Evolutionary conservation across 2,329 filamentous ascomycete species (phyloP), one percentile per base, ranked within the genome.

Genomic region (Penicillium palitans): DNA sequence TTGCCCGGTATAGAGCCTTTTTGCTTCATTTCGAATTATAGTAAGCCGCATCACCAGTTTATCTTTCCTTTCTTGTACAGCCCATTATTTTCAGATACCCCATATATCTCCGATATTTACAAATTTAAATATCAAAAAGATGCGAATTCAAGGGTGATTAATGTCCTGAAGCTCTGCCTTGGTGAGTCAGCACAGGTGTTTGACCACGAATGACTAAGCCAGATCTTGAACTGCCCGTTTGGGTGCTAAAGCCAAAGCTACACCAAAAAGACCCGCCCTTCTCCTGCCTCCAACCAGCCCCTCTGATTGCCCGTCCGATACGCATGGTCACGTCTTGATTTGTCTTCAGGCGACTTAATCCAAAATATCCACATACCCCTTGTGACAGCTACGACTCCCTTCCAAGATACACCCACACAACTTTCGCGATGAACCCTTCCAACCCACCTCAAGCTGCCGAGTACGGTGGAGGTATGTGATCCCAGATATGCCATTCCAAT

Each of bases 381-480:
- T 15, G 41, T 45, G 39, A 27, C 17, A 25, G 21, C 42, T 37
- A 13, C 29, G 6, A 41, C 42, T 19, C 24, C 45, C 39, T 40
- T 27, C 27, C 29, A 44, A 29, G 41, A 29, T 24, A 44, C 29
- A 44, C 47, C 48, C 47, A 51, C 63, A 55, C 58, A 47, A 55
- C 59, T 29, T 24, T 56, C 60, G 57, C 66, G 45, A 78, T 78
- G 76, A 78, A 78, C 61, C 69, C 76, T 63, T 76, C 76, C 56
- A 72, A 76, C 63, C 73, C 76, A 66, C 78, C 78, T 53, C 76
- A 77, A 63, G 69, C 77, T 58, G 77, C 78, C 61, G 78, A 80
- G 68, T 80, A 80, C 58, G 78, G 78, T 62, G 78, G 78, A 75
- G 78, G 78, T 80, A 77, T 61, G 76, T 75, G 25, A 48, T 48